Conservation (phyloP, 495 filamentous ascomycete genomes). For the Antarctomyces pellizariae region DNA sequence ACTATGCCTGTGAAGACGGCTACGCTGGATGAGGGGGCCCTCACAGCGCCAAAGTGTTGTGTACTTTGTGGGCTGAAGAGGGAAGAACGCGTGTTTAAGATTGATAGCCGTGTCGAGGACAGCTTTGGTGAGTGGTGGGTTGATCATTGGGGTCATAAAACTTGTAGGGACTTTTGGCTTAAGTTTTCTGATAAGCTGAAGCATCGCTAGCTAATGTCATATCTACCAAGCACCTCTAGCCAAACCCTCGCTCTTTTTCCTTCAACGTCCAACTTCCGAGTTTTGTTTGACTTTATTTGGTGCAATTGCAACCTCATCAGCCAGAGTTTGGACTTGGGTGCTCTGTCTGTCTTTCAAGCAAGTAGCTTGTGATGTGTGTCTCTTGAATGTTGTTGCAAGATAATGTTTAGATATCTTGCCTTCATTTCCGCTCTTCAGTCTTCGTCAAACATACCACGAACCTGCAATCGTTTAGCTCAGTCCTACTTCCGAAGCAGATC, state of each 20-base stretch:
- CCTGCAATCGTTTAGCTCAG: conserved; percentile 15
- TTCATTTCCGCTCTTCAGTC: no score
- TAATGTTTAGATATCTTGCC: no score
- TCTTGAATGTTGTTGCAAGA: no score
- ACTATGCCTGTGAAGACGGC: conserved; percentile 32
- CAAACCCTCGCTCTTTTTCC: no score
- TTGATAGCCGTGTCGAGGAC: conserved; percentile 63
- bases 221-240: conserved; percentile 33
- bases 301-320: no score
- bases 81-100: conserved; percentile 52
- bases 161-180: conserved; percentile 70
- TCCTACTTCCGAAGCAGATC: not conserved
- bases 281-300: no score
- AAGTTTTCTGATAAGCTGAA: conserved; percentile 39
- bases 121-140: conserved; percentile 94
- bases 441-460: conserved; percentile 31
- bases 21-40: conserved; percentile 36
- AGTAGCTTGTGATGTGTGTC: no score
- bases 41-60: conserved; percentile 55
- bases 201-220: conserved; percentile 30
- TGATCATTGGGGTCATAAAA: conserved; percentile 65
- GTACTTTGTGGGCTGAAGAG: conserved; percentile 71
- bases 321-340: no score
- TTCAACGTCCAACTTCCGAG: no score
- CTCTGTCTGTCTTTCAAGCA: no score